Evolutionary conservation across 169 alveolate genomes (phyloP).

Genomic region (Theileria parva): DNA sequence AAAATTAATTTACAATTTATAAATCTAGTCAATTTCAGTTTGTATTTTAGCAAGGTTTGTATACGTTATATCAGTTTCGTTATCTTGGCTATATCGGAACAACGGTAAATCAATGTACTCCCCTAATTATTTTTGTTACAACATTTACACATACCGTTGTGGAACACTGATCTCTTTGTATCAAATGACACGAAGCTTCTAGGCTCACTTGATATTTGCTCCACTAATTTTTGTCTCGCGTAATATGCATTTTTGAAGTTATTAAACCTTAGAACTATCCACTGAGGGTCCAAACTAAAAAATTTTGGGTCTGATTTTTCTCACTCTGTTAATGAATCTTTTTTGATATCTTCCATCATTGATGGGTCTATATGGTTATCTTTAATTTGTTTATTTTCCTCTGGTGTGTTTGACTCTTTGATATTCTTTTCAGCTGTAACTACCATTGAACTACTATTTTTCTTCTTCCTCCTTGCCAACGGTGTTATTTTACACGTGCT

Average conservation of each 20-base stretch:
- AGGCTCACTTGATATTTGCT: slow-evolving; percentile 42
- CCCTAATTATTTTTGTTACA: slow-evolving; percentile 16
- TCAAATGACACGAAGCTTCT: slow-evolving; percentile 63
- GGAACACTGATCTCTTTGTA: slow-evolving; percentile 57
- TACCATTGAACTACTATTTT: slow-evolving; percentile 9
- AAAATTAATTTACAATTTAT: background rate
- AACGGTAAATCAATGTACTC: slow-evolving; percentile 57
- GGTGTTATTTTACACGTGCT: slow-evolving; percentile 51
- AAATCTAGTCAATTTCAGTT: background rate
- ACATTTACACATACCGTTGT: slow-evolving; percentile 28
- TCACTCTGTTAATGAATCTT: slow-evolving; percentile 22
- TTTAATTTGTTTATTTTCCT: slow-evolving; percentile 1
- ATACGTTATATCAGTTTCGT: slow-evolving; percentile 33
- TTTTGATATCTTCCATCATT: slow-evolving; percentile 45
- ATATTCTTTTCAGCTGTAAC: slow-evolving; percentile 44
- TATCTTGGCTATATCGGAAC: slow-evolving; percentile 41
- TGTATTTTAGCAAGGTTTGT: background rate
- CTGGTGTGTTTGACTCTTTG: slow-evolving; percentile 5
- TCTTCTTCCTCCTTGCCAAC: slow-evolving; percentile 34
- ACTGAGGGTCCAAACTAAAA: slow-evolving; percentile 61
- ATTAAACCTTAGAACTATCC: slow-evolving; percentile 53
- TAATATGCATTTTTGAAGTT: slow-evolving; percentile 62
- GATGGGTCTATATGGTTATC: slow-evolving; percentile 59
- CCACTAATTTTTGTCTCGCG: slow-evolving; percentile 48
- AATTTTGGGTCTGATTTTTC: background rate